Percentiles rank a stretch among this genome's conserved stretches.
Evolutionary conservation across 2,329 filamentous ascomycete genomes (phyloP).

Genomic region (Arthrobotrys sphaeroides): DNA sequence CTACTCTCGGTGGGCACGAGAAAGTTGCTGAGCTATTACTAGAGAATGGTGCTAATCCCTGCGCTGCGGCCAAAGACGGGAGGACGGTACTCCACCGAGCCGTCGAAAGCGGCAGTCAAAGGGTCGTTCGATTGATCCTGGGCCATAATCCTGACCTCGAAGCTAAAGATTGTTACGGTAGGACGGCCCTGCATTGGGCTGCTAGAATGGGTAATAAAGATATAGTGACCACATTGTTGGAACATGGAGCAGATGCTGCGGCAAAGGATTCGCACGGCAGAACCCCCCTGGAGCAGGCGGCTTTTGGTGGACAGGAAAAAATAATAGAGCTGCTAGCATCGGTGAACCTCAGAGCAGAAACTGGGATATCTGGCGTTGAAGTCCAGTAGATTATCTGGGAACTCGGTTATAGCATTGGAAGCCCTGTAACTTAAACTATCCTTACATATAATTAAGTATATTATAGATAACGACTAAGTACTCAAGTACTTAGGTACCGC

Average conservation of each 20-base stretch:
- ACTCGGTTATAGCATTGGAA: too few relatives aligned
- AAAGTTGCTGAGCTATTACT: conserved; percentile 55
- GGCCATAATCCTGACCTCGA: conserved; percentile 53
- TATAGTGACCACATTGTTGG: conserved; percentile 48
- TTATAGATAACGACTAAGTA: too few relatives aligned
- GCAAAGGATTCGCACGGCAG: conserved; percentile 18
- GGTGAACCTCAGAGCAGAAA: neutral
- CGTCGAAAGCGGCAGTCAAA: conserved; percentile 39
- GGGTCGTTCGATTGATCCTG: conserved; percentile 23
- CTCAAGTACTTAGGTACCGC: too few relatives aligned
- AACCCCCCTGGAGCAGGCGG: conserved; percentile 53
- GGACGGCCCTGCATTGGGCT: conserved; percentile 29
- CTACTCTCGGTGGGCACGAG: conserved; percentile 56
- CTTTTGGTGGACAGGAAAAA: conserved; percentile 51
- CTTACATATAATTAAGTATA: too few relatives aligned
- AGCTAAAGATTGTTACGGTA: conserved; percentile 32
- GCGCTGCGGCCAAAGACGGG: conserved; percentile 30
- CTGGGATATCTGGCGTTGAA: neutral
- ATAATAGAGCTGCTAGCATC: conserved; percentile 53
- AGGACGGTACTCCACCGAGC: conserved; percentile 39
- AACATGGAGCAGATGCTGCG: conserved; percentile 12
- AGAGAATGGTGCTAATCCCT: conserved; percentile 22
- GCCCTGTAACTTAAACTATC: too few relatives aligned
- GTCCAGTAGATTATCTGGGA: too few relatives aligned
- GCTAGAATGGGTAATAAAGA: conserved; percentile 26